Conservation (phyloP, 169 alveolate species). For the Besnoitia besnoiti region DNA sequence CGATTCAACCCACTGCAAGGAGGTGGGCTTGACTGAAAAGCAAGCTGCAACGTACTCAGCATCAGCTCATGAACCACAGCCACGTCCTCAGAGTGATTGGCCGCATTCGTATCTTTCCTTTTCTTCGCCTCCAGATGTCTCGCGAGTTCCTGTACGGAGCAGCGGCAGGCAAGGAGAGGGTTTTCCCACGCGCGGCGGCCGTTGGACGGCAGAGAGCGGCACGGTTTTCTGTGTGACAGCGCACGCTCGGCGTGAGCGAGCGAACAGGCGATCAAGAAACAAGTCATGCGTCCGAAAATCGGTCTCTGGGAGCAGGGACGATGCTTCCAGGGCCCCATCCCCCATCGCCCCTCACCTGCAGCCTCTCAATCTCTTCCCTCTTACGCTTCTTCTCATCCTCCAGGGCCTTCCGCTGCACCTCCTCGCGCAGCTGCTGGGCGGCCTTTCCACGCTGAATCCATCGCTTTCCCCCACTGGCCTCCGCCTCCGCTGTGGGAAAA, state of each 20-base stretch:
- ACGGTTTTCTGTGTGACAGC: no score
- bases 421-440: slow-evolving; percentile 7
- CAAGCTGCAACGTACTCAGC: not conserved
- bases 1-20: no score
- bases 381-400: not conserved
- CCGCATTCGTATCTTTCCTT: not conserved
- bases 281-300: no score
- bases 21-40: no score
- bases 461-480: not conserved
- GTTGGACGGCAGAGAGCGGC: no score
- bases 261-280: no score
- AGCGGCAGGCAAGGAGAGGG: no score
- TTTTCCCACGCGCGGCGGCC: no score
- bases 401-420: not conserved
- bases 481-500: not conserved
- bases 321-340: not conserved
- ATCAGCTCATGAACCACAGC: not conserved
- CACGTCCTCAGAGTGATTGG: not conserved
- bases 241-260: no score
- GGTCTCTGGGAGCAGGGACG: not conserved
- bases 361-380: slow-evolving; percentile 1
- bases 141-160: slow-evolving; percentile 7
- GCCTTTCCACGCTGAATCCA: slow-evolving; percentile 18
- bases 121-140: not conserved
- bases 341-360: not conserved